Percentiles rank a stretch among this genome's conserved stretches.
Conservation (phyloP, 208 protist species). For the Wallacemonas sp. region DNA sequence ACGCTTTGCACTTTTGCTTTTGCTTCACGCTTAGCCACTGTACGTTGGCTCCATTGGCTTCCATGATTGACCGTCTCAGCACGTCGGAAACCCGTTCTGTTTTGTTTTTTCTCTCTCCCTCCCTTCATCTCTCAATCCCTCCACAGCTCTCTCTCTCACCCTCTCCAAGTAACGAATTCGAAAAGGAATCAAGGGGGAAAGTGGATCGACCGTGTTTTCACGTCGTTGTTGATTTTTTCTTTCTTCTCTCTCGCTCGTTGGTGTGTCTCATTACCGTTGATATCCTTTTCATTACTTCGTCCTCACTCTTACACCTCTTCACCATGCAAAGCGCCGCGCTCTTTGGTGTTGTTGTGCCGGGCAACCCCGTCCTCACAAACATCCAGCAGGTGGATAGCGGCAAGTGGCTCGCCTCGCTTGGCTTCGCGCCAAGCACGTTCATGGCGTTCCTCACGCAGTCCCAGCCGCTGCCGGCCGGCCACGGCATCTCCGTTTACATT, state of each 20-base stretch:
- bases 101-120: neutral
- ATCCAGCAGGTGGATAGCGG: constrained; percentile 41
- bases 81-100: too few relatives aligned
- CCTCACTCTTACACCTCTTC: neutral
- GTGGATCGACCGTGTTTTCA: neutral
- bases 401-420: constrained; percentile 55
- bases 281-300: too few relatives aligned
- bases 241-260: constrained; percentile 11
- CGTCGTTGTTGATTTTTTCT: neutral
- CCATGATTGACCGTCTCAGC: too few relatives aligned
- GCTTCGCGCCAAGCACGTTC: constrained; percentile 48
- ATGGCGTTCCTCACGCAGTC: constrained; percentile 71
- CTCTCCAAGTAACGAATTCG: too few relatives aligned
- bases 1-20: too few relatives aligned
- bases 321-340: constrained; percentile 15
- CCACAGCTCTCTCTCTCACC: too few relatives aligned
- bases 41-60: too few relatives aligned
- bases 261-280: constrained; percentile 5
- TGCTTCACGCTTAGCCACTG: too few relatives aligned
- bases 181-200: neutral
- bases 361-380: constrained; percentile 48
- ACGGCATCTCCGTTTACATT: constrained; percentile 62
- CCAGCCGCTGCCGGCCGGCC: constrained; percentile 36
- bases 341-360: constrained; percentile 73
- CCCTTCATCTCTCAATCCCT: neutral